These are phyloP conservation scores for Serpula lacrymans DNA, from an alignment of 768 basidiomycete genomes.

Conservation along the genomic window DNA sequence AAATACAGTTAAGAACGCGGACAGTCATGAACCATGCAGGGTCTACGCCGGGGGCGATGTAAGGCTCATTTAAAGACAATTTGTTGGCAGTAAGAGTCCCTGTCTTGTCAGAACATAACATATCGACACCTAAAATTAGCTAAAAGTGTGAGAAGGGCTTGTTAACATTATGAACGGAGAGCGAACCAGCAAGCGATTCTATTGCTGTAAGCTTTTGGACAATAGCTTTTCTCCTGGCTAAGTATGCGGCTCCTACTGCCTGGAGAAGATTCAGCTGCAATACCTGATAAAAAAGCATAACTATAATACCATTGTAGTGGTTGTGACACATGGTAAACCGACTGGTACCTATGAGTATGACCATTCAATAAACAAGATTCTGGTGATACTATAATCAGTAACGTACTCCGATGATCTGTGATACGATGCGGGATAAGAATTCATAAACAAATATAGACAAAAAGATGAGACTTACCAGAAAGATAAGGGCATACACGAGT, in stretches of 20 bases:
- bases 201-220: conserved; percentile 49
- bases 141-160: too few species aligned
- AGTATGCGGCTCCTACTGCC: conserved; percentile 43
- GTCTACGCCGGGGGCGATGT: conserved; percentile 24
- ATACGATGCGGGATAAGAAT: too few species aligned
- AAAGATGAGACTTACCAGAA: conserved; percentile 25
- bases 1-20: neutral
- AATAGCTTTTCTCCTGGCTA: conserved; percentile 40
- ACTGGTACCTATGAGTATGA: too few species aligned
- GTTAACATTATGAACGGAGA: too few species aligned
- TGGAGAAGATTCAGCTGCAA: conserved; percentile 9
- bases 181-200: conserved; percentile 46
- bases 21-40: conserved; percentile 25
- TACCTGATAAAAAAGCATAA: neutral
- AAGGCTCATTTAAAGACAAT: conserved; percentile 40
- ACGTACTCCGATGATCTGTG: conserved; percentile 10
- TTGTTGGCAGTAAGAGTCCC: conserved; percentile 49
- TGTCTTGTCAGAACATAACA: conserved; percentile 42
- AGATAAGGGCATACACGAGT: conserved; percentile 40
- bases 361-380: conserved; percentile 1
- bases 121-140: conserved; percentile 48
- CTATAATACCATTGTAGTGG: conserved; percentile 25
- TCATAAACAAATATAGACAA: neutral
- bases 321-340: conserved; percentile 45
- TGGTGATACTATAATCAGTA: conserved; percentile 8